A percentile compares a stretch with the other conserved stretches of the same genome.
These are phyloP conservation scores for Saccharum spontaneum DNA, from an alignment of 176 grass and related monocot genomes.

Conservation along the genomic window DNA sequence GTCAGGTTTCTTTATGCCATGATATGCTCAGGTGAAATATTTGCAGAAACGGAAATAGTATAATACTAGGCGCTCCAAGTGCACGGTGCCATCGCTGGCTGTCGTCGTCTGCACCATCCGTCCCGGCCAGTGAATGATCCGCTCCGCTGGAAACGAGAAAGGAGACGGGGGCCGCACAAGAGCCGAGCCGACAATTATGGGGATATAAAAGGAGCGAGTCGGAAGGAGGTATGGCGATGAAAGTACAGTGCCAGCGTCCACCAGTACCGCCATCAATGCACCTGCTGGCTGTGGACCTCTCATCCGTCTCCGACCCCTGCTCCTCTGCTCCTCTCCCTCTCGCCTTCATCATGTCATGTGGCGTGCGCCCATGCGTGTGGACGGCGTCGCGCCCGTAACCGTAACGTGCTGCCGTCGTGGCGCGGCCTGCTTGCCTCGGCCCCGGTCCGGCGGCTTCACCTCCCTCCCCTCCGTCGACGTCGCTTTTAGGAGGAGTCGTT, in stretches of 20 bases:
- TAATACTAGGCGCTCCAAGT: no score
- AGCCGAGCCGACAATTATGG: conserved; percentile 15
- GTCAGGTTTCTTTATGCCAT: no score
- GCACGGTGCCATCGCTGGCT: background rate
- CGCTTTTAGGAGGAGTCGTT: no score
- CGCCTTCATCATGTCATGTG: background rate
- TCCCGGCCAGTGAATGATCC: background rate
- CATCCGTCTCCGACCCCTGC: background rate
- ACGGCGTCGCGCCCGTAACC: background rate
- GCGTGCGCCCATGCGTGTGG: background rate
- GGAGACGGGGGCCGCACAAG: background rate
- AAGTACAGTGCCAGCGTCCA: conserved; percentile 38
- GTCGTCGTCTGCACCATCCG: background rate
- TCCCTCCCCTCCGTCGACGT: no score
- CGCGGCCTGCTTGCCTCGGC: no score
- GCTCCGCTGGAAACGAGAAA: background rate
- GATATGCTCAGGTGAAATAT: no score
- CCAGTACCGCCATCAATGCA: conserved; percentile 35
- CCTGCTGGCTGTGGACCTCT: background rate
- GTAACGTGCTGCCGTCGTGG: no score
- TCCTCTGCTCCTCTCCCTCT: background rate
- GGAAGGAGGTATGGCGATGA: conserved; percentile 14
- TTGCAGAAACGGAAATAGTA: no score
- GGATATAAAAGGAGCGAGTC: background rate
- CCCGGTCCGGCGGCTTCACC: no score